Evolutionary conservation across 345 rosid species (phyloP).

Genomic region (Eucalyptus erythrocorys): DNA sequence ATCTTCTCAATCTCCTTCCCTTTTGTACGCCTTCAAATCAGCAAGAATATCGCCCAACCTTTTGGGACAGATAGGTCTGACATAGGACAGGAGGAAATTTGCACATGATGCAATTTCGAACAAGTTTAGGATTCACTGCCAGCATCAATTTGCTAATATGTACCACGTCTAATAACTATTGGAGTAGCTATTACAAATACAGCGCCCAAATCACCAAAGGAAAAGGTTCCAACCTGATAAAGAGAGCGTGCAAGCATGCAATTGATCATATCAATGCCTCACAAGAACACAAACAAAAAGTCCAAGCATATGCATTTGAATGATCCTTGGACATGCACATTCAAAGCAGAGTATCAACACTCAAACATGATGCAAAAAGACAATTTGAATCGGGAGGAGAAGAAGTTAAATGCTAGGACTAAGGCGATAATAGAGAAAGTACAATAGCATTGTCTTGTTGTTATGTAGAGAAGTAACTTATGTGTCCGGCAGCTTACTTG

Average conservation of each 20-base stretch:
- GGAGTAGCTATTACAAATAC: neutral
- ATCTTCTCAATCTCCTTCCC: neutral
- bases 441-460: neutral
- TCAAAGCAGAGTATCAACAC: neutral
- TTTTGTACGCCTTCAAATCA: neutral
- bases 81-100: slow-evolving; percentile 63
- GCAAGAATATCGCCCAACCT: slow-evolving; percentile 43
- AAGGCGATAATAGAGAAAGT: neutral
- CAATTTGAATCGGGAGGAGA: neutral
- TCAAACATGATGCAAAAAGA: neutral
- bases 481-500: slow-evolving; percentile 39
- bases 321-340: neutral
- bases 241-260: neutral
- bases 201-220: neutral
- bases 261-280: neutral
- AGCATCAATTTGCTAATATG: neutral
- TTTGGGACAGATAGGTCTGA: slow-evolving; percentile 44
- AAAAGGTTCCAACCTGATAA: neutral
- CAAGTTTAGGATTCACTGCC: neutral
- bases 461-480: neutral
- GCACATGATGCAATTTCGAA: neutral
- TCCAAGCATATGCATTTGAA: neutral
- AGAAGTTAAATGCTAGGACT: neutral
- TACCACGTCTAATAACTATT: neutral
- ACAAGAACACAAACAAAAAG: neutral